Conservation (phyloP, 257 asterid species). For the Linderniella brevidens region DNA sequence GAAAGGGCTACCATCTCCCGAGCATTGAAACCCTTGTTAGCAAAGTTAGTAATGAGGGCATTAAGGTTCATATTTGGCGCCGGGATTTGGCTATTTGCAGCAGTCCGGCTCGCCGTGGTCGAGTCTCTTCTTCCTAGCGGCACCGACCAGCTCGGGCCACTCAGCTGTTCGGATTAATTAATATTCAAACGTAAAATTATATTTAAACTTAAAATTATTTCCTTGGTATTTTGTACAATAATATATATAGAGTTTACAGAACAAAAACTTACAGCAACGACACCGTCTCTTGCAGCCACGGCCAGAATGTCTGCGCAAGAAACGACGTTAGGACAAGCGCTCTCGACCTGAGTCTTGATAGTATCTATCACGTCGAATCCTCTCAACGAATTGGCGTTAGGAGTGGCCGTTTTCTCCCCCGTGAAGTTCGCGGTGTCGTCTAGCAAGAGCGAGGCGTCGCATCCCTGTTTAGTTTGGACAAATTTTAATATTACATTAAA, state of each 20-base stretch:
- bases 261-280: conserved; percentile 32
- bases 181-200: background rate
- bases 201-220: background rate
- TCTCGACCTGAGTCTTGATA: conserved; percentile 48
- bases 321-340: conserved; percentile 28
- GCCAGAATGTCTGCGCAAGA: conserved; percentile 72
- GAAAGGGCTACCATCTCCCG: conserved; percentile 64
- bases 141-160: conserved; percentile 60
- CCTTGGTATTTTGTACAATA: background rate
- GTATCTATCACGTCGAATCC: conserved; percentile 55
- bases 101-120: conserved; percentile 30
- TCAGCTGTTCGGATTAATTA: conserved; percentile 14
- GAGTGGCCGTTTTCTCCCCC: conserved; percentile 51
- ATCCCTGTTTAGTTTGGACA: too few species aligned
- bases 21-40: conserved; percentile 46
- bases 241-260: background rate
- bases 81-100: conserved; percentile 39
- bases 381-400: conserved; percentile 52
- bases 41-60: conserved; percentile 33
- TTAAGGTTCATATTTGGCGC: conserved; percentile 23
- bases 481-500: background rate
- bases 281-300: conserved; percentile 55
- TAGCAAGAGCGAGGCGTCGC: conserved; percentile 61
- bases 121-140: conserved; percentile 60
- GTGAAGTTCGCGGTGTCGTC: conserved; percentile 49